Conservation (phyloP, 805 yeast genomes). For the Yamadazyma akitaensis region DNA sequence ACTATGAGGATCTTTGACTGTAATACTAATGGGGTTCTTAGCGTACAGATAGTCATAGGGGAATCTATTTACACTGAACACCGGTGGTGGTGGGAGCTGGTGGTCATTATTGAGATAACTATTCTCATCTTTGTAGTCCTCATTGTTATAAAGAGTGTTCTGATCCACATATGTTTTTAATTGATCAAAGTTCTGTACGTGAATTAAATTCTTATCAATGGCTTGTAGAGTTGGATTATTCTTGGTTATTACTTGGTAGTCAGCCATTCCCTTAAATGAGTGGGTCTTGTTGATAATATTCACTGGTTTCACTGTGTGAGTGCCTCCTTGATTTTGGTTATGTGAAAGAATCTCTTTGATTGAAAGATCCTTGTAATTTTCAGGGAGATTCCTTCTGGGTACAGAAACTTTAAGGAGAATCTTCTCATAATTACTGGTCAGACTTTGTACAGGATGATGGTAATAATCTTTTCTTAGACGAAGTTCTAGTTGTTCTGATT, state of each 20-base stretch:
- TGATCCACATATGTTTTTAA: constrained; percentile 24
- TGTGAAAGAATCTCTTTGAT: constrained; percentile 38
- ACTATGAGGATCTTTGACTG: constrained; percentile 49
- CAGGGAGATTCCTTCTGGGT: constrained; percentile 51
- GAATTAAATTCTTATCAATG: constrained; percentile 20
- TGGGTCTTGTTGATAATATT: constrained; percentile 67
- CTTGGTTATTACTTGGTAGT: constrained; percentile 71
- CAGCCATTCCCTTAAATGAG: constrained; percentile 81
- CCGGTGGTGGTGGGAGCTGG: constrained; percentile 82
- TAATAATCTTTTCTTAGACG: constrained; percentile 39
- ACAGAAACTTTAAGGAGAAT: constrained; percentile 56
- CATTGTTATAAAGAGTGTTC: constrained; percentile 22
- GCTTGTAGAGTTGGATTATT: constrained; percentile 41
- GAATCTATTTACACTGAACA: constrained; percentile 69
- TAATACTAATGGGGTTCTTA: constrained; percentile 59
- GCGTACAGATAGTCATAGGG: constrained; percentile 78
- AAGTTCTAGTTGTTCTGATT: constrained; percentile 28
- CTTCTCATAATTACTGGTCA: constrained; percentile 51
- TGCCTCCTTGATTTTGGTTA: constrained; percentile 24
- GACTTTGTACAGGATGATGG: constrained; percentile 64
- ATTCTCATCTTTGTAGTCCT: constrained; percentile 24
- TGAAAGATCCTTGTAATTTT: constrained; percentile 35
- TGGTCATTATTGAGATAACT: constrained; percentile 37
- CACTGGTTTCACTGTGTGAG: constrained; percentile 52
- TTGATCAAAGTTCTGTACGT: constrained; percentile 22